Conservation (phyloP, 2,329 filamentous ascomycete species). For the Fusarium duplospermum region DNA sequence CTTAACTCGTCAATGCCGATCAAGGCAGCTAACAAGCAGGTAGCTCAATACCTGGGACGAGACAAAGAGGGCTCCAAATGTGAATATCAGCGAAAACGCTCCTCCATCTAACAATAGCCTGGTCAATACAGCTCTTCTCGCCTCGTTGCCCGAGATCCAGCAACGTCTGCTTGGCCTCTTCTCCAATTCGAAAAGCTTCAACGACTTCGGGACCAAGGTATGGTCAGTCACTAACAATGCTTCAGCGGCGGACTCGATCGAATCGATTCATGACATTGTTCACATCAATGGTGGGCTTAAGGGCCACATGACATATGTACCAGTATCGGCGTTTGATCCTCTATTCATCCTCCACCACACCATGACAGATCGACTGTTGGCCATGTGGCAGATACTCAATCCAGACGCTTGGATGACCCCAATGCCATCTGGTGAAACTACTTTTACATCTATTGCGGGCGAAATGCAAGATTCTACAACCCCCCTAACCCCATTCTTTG, state of each 20-base stretch:
- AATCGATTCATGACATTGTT: constrained; percentile 72
- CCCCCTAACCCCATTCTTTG: constrained; percentile 75
- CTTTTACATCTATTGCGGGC: constrained; percentile 69
- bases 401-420: constrained; percentile 74
- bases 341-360: constrained; percentile 82
- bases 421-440: constrained; percentile 64
- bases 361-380: constrained; percentile 80
- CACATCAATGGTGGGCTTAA: constrained; percentile 69
- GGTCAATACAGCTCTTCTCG: constrained; percentile 59
- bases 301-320: constrained; percentile 77
- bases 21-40: constrained; percentile 1
- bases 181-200: constrained; percentile 75
- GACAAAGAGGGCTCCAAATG: constrained; percentile 68
- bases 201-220: constrained; percentile 76
- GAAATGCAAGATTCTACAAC: constrained; percentile 66
- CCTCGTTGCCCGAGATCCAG: constrained; percentile 65
- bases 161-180: constrained; percentile 75
- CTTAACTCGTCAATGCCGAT: fast-evolving
- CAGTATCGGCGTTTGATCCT: constrained; percentile 82
- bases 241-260: constrained; percentile 70
- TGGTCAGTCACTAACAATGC: constrained; percentile 63
- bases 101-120: constrained; percentile 68
- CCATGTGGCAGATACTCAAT: constrained; percentile 82
- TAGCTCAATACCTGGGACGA: constrained; percentile 70
- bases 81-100: constrained; percentile 40